Evolutionary conservation across 306 rosid species (phyloP).

Genomic region (Vigna hirtella): DNA sequence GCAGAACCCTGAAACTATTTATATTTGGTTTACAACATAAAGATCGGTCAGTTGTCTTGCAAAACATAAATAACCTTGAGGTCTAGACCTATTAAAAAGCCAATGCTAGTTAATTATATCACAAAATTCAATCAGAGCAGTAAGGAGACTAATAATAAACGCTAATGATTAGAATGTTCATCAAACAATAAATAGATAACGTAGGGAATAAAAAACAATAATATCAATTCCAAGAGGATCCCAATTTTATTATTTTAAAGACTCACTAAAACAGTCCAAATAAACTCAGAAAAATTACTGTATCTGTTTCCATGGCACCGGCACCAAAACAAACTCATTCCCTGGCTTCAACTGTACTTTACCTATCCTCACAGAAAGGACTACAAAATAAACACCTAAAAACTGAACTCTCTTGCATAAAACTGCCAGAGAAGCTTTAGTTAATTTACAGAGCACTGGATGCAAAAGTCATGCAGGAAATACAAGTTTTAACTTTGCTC

Average conservation of each 20-base stretch:
- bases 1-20: background rate
- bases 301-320: slow-evolving; percentile 11
- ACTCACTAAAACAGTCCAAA: background rate
- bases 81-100: too few species aligned
- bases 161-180: background rate
- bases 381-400: background rate
- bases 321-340: background rate
- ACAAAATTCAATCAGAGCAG: background rate
- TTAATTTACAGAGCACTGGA: background rate
- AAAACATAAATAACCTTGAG: background rate
- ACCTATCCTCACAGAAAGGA: slow-evolving; percentile 1
- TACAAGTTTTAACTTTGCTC: slow-evolving; percentile 3
- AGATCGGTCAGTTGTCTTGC: background rate
- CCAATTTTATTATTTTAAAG: background rate
- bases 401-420: background rate
- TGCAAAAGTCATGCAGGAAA: background rate
- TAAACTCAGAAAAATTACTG: background rate
- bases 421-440: background rate
- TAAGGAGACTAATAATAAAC: background rate
- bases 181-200: background rate
- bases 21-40: background rate
- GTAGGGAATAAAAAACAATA: background rate
- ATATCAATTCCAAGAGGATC: background rate
- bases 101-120: background rate
- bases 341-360: slow-evolving; percentile 16